Evolutionary conservation across 805 yeast species (phyloP), one percentile per base, ranked within the genome.

Genomic region (Saccharomycopsis oosterbeekiorum): DNA sequence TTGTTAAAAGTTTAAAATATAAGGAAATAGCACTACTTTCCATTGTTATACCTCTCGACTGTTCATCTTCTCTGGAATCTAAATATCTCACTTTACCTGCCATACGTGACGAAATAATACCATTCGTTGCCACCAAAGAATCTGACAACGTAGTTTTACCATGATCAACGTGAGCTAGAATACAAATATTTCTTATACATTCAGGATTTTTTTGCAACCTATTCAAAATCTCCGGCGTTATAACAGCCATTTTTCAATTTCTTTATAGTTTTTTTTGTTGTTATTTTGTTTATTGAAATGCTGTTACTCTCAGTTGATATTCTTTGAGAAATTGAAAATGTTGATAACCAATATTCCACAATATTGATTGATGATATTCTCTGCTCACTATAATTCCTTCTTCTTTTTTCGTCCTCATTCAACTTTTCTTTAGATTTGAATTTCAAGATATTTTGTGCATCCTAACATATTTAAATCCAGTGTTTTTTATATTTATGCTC

Each of bases 141-240:
- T 94, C 99, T 54, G 96, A 88, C 39, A 94, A 76, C 1, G 98
- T 89, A 0, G 99, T 94, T 74, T 94, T 94, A 34, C 99, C 99
- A 70, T 94, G 99, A 72, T 94, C 99, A 26, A 94, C 99, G 73
- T 94, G 99, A 0, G 99, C 99, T 57, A 94, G 78, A 64, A 94
- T 90, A 74, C 99, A 94, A 54, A 94, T 89, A 73, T 94, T 94
- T 64, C 99, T 79, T 37, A 93, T 84, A 64, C 83, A 76, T 15
- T 80, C 74, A 0, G 96, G 84, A 65, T 86, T 81, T 66, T 78
- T 78, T 71, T 93, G 97, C 19, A 91, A 75, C 65, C 81, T 73
- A 39, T 81, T 78, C 40, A 90, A 40, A 39, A 56, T 57, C 26
- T 63, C 64, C 5, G 65, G 61, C 0, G 63, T 56, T 15, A 60